Conservation (phyloP, 495 filamentous ascomycete species). For the Xylaria scruposa region DNA sequence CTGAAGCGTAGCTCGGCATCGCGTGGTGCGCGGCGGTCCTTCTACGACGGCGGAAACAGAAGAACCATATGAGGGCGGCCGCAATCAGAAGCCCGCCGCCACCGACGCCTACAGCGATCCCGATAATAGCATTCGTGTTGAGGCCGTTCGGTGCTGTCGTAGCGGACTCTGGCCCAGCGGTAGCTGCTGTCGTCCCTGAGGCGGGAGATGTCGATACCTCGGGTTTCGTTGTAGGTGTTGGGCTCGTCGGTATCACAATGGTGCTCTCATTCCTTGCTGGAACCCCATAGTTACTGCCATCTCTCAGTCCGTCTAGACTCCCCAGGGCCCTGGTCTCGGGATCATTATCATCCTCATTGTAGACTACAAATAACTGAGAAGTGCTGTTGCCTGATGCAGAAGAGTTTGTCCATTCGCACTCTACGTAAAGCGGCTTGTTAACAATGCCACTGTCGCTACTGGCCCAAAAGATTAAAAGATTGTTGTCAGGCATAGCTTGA, state of each 20-base stretch:
- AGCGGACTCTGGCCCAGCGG: background rate
- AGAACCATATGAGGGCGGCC: slow-evolving; percentile 42
- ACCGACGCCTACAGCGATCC: slow-evolving; percentile 50
- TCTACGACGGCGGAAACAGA: slow-evolving; percentile 42
- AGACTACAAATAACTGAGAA: slow-evolving; percentile 9
- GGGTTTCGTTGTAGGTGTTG: background rate
- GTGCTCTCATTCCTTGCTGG: slow-evolving; percentile 8
- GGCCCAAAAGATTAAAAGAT: background rate
- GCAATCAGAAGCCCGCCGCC: slow-evolving; percentile 45
- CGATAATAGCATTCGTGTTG: slow-evolving; percentile 45
- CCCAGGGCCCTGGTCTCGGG: background rate
- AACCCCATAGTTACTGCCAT: no score
- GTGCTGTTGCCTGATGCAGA: background rate
- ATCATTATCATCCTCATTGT: background rate
- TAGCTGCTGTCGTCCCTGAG: slow-evolving; percentile 10
- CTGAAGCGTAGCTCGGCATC: slow-evolving; percentile 33
- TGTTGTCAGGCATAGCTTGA: background rate
- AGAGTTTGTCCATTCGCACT: slow-evolving; percentile 14
- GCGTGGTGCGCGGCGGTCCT: slow-evolving; percentile 25
- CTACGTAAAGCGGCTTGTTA: slow-evolving; percentile 6
- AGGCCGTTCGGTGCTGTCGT: slow-evolving; percentile 20
- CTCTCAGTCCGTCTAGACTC: background rate
- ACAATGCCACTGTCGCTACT: background rate
- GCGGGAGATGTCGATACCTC: background rate
- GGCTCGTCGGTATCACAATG: background rate